phyloP scores from a whole-genome alignment of 805 yeast species.

The Ogataea naganishii region DNA sequence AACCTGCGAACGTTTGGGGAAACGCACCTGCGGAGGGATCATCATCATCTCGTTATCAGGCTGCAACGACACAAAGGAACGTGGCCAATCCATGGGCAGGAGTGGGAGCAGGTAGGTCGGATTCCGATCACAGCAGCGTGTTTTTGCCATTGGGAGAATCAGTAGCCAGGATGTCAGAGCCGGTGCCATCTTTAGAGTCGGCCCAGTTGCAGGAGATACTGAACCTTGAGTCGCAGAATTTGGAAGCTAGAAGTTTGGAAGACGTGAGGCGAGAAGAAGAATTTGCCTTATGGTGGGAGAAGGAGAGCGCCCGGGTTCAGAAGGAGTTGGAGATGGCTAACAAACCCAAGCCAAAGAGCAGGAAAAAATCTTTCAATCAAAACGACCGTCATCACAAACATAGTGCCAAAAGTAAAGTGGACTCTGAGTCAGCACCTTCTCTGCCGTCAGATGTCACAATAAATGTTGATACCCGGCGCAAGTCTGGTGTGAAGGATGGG shows the following conservation, averaged over 20 bases:
- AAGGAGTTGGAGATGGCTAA: slow-evolving; percentile 17
- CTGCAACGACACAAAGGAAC: too few relatives aligned
- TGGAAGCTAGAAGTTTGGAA: slow-evolving; percentile 35
- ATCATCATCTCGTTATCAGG: too few relatives aligned
- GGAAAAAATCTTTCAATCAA: slow-evolving; percentile 1
- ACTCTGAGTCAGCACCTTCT: too few relatives aligned
- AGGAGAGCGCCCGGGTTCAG: slow-evolving; percentile 64
- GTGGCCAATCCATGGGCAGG: too few relatives aligned
- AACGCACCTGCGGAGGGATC: too few relatives aligned
- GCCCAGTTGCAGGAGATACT: slow-evolving; percentile 15
- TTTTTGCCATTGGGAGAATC: slow-evolving; percentile 5
- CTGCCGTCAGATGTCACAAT: too few relatives aligned
- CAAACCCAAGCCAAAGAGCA: neutral
- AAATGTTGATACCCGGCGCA: neutral
- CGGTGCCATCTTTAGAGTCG: slow-evolving; percentile 19
- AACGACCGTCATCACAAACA: slow-evolving; percentile 3
- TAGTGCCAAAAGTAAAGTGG: slow-evolving; percentile 1
- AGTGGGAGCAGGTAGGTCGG: too few relatives aligned
- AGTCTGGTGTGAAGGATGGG: slow-evolving; percentile 2
- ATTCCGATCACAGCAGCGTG: too few relatives aligned
- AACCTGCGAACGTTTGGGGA: too few relatives aligned
- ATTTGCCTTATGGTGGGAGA: slow-evolving; percentile 84
- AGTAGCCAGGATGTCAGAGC: slow-evolving; percentile 4
- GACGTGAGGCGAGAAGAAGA: slow-evolving; percentile 78
- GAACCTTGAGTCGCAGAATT: slow-evolving; percentile 18